phyloP scores from a whole-genome alignment of 768 basidiomycete species.

The Polyporus arcularius region DNA sequence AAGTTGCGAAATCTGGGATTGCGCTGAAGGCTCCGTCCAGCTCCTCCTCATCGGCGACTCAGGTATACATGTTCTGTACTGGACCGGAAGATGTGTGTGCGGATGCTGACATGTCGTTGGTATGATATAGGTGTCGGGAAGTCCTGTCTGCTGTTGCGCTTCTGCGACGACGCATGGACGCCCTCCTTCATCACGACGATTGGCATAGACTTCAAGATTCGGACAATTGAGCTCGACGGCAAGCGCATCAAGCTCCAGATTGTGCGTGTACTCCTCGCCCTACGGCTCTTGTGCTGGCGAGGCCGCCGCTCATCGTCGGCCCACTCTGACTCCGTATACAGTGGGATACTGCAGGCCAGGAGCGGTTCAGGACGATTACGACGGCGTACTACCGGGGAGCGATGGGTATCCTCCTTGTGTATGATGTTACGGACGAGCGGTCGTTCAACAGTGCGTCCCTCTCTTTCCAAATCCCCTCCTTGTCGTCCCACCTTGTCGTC shows the following conservation, averaged over 20 bases:
- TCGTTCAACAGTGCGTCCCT: conserved; percentile 87
- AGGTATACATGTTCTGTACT: conserved; percentile 45
- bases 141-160: conserved; percentile 92
- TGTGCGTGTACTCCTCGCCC: conserved; percentile 48
- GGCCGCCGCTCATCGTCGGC: background rate
- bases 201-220: conserved; percentile 99
- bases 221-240: conserved; percentile 96
- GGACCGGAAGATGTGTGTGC: background rate
- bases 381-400: conserved; percentile 99
- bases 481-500: no score
- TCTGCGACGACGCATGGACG: conserved; percentile 99
- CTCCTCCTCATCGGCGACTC: conserved; percentile 96
- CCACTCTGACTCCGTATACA: conserved; percentile 31
- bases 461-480: no score
- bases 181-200: conserved; percentile 99
- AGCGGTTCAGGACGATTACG: conserved; percentile 97
- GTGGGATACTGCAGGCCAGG: conserved; percentile 99
- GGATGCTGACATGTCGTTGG: background rate
- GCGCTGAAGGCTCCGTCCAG: conserved; percentile 40
- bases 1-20: background rate
- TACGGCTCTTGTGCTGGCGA: background rate
- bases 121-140: conserved; percentile 80
- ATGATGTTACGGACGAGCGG: conserved; percentile 93
- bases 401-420: conserved; percentile 98
- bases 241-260: conserved; percentile 99